Percentiles rank a stretch among this genome's conserved stretches.
Evolutionary conservation across 768 basidiomycete species (phyloP).

Genomic region (Phallus indusiatus): DNA sequence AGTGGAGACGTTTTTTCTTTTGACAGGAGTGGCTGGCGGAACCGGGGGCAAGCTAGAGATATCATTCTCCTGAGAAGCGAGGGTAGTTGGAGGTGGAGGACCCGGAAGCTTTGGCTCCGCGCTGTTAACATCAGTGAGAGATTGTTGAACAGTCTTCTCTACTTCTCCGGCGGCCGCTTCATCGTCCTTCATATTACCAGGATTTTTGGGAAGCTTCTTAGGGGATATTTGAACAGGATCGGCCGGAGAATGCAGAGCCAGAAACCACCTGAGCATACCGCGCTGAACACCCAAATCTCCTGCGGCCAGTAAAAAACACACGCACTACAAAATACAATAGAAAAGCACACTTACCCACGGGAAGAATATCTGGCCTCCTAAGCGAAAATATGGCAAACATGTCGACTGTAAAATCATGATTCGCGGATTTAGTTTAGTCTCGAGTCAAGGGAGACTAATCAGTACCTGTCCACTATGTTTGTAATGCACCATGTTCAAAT

Average conservation of each 20-base stretch:
- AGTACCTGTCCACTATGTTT: conserved; percentile 54
- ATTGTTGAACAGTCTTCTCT: neutral
- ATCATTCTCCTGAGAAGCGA: conserved; percentile 12
- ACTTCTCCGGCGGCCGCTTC: conserved; percentile 5
- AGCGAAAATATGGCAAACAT: conserved; percentile 92
- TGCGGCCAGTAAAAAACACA: conserved; percentile 16
- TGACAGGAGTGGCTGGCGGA: conserved; percentile 22
- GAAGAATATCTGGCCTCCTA: conserved; percentile 73
- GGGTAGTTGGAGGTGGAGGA: neutral
- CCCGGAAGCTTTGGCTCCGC: neutral
- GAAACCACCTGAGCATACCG: conserved; percentile 59
- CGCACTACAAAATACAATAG: conserved; percentile 19
- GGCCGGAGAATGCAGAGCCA: conserved; percentile 45
- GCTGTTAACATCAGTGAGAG: neutral
- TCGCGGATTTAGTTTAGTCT: conserved; percentile 7
- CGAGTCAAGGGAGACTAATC: neutral
- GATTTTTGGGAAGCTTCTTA: conserved; percentile 30
- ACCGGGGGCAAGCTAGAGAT: conserved; percentile 25
- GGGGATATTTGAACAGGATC: conserved; percentile 38
- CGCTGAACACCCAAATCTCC: conserved; percentile 82
- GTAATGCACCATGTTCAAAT: neutral
- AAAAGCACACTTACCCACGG: conserved; percentile 29
- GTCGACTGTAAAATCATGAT: conserved; percentile 43
- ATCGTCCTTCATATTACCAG: conserved; percentile 12
- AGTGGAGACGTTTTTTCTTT: neutral